Evolutionary conservation across 2,329 filamentous ascomycete species (phyloP), one percentile per base, ranked within the genome.

Genomic region (Fusarium tupiense): DNA sequence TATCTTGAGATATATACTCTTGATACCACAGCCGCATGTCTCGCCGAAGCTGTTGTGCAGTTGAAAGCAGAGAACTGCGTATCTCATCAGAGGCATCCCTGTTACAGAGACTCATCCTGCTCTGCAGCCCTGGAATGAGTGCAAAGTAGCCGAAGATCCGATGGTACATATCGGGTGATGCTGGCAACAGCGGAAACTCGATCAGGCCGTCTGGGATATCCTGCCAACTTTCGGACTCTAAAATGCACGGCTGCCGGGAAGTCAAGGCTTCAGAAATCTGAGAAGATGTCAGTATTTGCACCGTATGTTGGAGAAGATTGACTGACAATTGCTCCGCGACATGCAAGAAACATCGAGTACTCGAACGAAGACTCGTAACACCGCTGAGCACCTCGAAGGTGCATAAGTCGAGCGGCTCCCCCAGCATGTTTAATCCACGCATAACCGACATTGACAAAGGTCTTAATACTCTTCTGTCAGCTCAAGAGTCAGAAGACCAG

Each of bases 291-390:
- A 29, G 8, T 37, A 13, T 6, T 17, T 10, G 2, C 9, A 19
- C 0, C 1, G 5, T 6, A 10, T 8, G 3, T 8, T 12, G 8
- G 0, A 17, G 14, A 26, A 3, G 7, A 2, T 3, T 2, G 1
- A 40, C 35, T 29, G 0, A n/a, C 52, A 17, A 54, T 54, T 10
- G 35, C 52, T 5, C 52, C 52, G 12, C 52, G 52, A 40, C 20
- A 29, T 29, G 52, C 24, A 8, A 54, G 35, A 5, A 54, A 54
- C 52, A 54, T 54, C 0, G 52, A 54, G 11, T 41, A 54, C 24
- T 54, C 35, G 2, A 54, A 54, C 14, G 52, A 35, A 40, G 52
- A 54, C 24, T 54, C 52, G 8, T 40, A 29, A 29, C 52, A 54
- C 20, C 24, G 24, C 14, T 10, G 5, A 8, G 52, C 20, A 19